phyloP scores from a whole-genome alignment of 345 rosid genomes.

The Pseudoturritis turrita region DNA sequence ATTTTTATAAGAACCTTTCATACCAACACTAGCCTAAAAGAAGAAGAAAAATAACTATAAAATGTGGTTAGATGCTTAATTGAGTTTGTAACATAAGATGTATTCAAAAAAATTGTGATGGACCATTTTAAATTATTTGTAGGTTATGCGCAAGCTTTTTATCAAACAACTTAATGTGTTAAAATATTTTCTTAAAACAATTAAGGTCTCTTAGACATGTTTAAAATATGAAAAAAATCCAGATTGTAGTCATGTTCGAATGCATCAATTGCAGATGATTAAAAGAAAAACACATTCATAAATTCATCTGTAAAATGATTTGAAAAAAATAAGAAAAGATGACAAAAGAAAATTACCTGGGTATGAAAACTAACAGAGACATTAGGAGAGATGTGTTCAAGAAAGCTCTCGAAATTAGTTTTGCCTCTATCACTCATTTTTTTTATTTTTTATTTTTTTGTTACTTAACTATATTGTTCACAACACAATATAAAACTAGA shows the following conservation, averaged over 20 bases:
- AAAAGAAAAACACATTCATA: no score
- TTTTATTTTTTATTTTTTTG: not conserved
- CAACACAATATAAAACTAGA: not conserved
- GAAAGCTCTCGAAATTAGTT: conserved; percentile 1
- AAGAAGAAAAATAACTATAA: not conserved
- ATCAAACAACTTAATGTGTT: no score
- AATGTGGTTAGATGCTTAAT: not conserved
- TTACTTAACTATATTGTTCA: not conserved
- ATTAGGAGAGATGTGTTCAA: not conserved
- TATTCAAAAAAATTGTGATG: no score
- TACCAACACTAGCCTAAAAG: not conserved
- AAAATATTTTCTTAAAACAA: no score
- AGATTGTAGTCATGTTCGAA: not conserved
- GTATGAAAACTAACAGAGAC: not conserved
- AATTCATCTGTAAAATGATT: not conserved
- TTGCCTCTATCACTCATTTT: not conserved
- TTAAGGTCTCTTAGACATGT: no score
- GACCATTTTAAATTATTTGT: not conserved
- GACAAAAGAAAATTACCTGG: not conserved
- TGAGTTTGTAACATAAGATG: not conserved
- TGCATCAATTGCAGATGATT: no score
- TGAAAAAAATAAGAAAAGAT: not conserved
- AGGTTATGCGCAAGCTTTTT: no score
- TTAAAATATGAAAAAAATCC: no score
- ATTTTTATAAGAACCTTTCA: not conserved